These are phyloP conservation scores for Ophiosphaerella narmari DNA, from an alignment of 2,329 filamentous ascomycete genomes.

Conservation along the genomic window DNA sequence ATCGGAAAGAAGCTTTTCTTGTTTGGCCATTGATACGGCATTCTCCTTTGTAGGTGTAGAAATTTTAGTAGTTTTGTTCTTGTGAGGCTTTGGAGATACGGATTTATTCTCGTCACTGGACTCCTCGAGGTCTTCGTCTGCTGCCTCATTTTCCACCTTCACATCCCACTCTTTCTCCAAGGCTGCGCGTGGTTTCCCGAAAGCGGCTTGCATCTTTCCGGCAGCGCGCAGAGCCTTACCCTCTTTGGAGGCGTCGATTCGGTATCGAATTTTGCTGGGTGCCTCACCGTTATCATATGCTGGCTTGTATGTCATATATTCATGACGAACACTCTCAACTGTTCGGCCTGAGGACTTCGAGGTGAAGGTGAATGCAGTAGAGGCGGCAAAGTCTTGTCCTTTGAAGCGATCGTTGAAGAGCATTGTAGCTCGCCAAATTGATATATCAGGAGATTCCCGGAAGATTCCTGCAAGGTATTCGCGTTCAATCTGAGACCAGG, in stretches of 20 bases:
- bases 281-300: constrained; percentile 24
- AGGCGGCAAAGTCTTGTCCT: constrained; percentile 10
- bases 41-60: not conserved
- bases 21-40: not conserved
- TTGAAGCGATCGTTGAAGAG: constrained; percentile 29
- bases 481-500: constrained; percentile 25
- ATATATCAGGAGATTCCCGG: constrained; percentile 17
- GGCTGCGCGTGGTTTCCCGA: constrained; percentile 7
- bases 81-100: not conserved
- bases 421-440: constrained; percentile 31
- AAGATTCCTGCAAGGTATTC: constrained; percentile 17
- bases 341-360: constrained; percentile 24
- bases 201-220: constrained; percentile 3
- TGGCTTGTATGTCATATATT: constrained; percentile 30
- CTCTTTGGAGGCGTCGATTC: constrained; percentile 7
- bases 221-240: constrained; percentile 2
- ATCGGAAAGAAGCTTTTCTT: not conserved
- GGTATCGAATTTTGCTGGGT: constrained; percentile 9
- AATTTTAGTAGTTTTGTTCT: not conserved
- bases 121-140: not conserved
- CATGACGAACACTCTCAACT: constrained; percentile 31
- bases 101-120: not conserved
- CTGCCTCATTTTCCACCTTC: not conserved
- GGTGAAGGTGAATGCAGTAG: constrained; percentile 10
- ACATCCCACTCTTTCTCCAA: constrained; percentile 9